phyloP scores from a whole-genome alignment of 2,329 filamentous ascomycete genomes.

The Helminthosporium solani region DNA sequence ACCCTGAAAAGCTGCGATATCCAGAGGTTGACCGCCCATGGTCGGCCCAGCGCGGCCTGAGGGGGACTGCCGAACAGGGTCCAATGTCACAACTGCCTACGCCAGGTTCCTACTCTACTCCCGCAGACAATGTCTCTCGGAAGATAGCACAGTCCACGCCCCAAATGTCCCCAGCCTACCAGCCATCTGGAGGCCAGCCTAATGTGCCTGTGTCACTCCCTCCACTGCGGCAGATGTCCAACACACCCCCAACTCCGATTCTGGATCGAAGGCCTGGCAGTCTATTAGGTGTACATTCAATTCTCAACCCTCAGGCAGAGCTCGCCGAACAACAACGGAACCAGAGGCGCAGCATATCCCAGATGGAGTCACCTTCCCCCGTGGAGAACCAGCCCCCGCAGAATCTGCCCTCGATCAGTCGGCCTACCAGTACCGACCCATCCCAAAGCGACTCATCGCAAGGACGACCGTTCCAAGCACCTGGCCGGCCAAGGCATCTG shows the following conservation, averaged over 20 bases:
- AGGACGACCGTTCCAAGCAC: conserved; percentile 28
- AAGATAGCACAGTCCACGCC: conserved; percentile 28
- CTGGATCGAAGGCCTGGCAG: conserved; percentile 33
- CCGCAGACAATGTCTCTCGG: conserved; percentile 11
- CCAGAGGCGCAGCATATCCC: conserved; percentile 45
- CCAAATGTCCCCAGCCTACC: conserved; percentile 23
- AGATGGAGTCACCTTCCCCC: conserved; percentile 46
- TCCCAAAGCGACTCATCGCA: conserved; percentile 25
- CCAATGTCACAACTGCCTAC: conserved; percentile 30
- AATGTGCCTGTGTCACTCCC: conserved; percentile 31
- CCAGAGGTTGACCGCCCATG: conserved; percentile 35
- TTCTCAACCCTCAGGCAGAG: conserved; percentile 48
- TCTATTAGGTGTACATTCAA: conserved; percentile 47
- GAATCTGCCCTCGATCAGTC: conserved; percentile 38
- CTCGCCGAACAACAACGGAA: conserved; percentile 30
- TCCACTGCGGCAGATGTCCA: conserved; percentile 37
- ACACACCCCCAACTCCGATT: conserved; percentile 37
- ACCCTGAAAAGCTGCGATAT: conserved; percentile 7
- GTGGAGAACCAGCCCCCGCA: conserved; percentile 39
- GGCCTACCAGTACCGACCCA: conserved; percentile 38
- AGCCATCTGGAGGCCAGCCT: conserved; percentile 19
- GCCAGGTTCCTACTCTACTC: conserved; percentile 22
- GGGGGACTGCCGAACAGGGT: conserved; percentile 34
- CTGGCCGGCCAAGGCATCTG: conserved; percentile 48
- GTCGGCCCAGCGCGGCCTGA: conserved; percentile 30